Base-by-base conservation (phyloP, 371 early-diverging fungal species). In the Mucor circinelloides region DNA sequence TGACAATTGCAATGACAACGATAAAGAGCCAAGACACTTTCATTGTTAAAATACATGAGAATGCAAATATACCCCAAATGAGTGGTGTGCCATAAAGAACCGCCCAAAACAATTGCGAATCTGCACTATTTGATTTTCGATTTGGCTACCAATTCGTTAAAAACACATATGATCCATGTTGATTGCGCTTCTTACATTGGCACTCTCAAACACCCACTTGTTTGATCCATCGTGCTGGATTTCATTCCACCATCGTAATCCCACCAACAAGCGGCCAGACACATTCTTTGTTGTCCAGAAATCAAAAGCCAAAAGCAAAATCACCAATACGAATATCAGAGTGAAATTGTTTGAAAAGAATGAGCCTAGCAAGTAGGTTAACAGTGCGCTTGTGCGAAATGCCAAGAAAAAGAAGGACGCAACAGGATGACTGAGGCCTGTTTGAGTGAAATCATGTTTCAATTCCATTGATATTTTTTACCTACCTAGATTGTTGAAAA, bases 251-350 rank as follows among this genome's bases (percentile, higher is more conserved):
- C 98, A 97, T 64, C 98, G 87, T 60, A 97, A 76, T 4, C 98
- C 98, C 9, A 98, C 97, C 50, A 98, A 83, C 48, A 96, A 80
- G 54, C 98, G 87, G 1, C 98, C 98, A 21, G 96, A 91, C 21
- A 98, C 92, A 71, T 98, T 98, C 80, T 98, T 98, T 50, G 96
- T 95, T 2, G 95, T 96, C 97, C 98, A 98, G 75, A 98, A 98
- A 69, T 98, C 97, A 79, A 96, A 95, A 10, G 95, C 89, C 48
- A 98, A 89, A 25, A 92, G 79, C 36, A 98, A 80, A 9, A 95
- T 91, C 56, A 92, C 91, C 31, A 96, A 63, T 28, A 98, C 94
- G 77, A 98, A 97, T 8, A 91, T 82, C n/a, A 96, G 76, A 28
- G 96, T 88, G 77, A 94, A 96, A 80, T 87, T 91, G 66, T 85